A percentile compares a stretch with the other conserved stretches of the same genome.
Evolutionary conservation across 179 eudicot species (phyloP).

Genomic region (Beta macrorhiza): DNA sequence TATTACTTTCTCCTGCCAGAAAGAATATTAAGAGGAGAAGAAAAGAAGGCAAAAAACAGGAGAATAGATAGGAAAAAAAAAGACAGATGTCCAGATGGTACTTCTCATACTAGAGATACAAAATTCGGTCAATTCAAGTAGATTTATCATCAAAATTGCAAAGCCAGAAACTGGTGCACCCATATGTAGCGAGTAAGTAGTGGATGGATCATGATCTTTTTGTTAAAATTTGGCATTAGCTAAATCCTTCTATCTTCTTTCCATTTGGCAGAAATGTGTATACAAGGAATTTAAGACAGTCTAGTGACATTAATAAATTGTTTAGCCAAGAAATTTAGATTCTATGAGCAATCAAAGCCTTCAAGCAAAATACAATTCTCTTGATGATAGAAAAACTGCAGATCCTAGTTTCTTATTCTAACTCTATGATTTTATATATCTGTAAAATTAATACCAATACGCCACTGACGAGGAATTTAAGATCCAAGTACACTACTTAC

Average conservation of each 20-base stretch:
- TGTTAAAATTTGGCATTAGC: not conserved
- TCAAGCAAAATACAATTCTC: not conserved
- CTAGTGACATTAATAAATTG: not conserved
- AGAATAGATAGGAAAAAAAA: no score
- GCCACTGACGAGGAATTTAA: constrained; percentile 14
- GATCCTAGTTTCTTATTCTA: constrained; percentile 13
- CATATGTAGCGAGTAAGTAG: not conserved
- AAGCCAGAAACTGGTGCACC: not conserved
- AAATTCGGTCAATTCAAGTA: no score
- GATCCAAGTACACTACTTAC: constrained; percentile 47
- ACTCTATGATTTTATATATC: not conserved
- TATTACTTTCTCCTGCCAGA: no score
- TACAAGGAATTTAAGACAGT: not conserved
- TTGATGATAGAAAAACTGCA: not conserved
- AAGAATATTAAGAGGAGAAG: no score
- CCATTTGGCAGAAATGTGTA: not conserved
- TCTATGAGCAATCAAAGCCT: not conserved
- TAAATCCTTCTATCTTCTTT: not conserved
- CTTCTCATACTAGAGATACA: no score
- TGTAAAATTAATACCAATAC: not conserved
- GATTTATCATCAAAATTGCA: not conserved
- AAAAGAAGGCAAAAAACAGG: no score
- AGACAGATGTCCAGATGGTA: no score
- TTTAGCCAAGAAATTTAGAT: not conserved
- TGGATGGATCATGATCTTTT: not conserved